Base-by-base conservation (phyloP, 2,329 filamentous ascomycete genomes). In the Graphiopsis chlorocephala region DNA sequence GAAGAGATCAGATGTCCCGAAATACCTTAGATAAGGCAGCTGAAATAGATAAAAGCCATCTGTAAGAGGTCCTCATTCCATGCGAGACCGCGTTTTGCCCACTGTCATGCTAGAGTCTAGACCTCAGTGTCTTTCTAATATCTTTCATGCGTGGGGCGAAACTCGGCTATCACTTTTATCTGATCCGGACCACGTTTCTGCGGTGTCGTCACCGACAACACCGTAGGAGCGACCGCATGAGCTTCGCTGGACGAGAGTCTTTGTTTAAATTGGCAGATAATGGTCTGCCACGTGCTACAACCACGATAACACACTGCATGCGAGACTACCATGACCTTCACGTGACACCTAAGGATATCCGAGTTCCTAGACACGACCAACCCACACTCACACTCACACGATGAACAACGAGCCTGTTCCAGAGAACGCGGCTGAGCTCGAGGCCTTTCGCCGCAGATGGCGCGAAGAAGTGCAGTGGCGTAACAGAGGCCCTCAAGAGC, bases 391-490 rank as follows among this genome's bases (percentile, higher is more conserved):
- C n/a, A n/a, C 53, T n/a, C 20, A 26, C 50, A 55, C 25, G 14
- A 55, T 63, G 52, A 64, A 64, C 61, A 58, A 57, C 45, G 48
- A 63, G 28, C 53, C 61, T 5, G 53, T 42, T 14, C 53, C 61
- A 15, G 61, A 64, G 23, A 78, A 80, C 56, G 81, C 82, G 70
- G 79, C 88, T 59, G 93, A 96, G 77, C 86, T 97, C 66, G 92
- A 96, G 77, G 88, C 86, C 53, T 97, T 97, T 79, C 89, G 94
- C 69, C 85, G 87, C 73, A 85, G 92, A 82, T 97, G 93, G 93
- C 87, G 87, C 65, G 89, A 92, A 70, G 93, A 97, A 75, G 90
- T 96, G 7, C 79, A 81, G 17, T 82, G 82, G 53, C 81, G 82
- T 74, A 81, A 78, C 42, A 79, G 76, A 66, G 73, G 69, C 60